Evolutionary conservation across 176 grass and related monocot species (phyloP), one percentile per base, ranked within the genome.

Genomic region (Triticum urartu): DNA sequence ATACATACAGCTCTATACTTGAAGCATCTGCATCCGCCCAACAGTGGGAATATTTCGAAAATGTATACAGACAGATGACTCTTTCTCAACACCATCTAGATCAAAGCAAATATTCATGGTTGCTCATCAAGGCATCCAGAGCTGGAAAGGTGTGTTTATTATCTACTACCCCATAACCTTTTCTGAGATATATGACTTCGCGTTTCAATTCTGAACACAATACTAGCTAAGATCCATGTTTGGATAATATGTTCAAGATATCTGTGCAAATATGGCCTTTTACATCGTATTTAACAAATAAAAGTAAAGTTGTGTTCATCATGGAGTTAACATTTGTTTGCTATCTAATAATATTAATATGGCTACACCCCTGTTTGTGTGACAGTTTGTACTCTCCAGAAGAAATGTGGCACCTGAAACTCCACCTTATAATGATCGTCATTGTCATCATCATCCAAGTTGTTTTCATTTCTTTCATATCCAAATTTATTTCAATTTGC

Each of bases 31-130:
- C 93, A 60, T 92, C 89, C 86, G 86, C 91, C 4, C 88, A 93
- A 71, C 95, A 98, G 86, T 98, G 95, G 95, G 95, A 98, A 72
- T 98, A 95, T 80, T 98, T 98, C 30, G 95, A 98, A 81, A 92
- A 93, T 89, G 91, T 98, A 18, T 98, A 98, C 43, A 95, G 86
- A 89, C 89, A 95, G 81, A 95, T 98, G 95, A 54, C 58, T 73
- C 85, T 98, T 7, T 85, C 84, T 88, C 91, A 86, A 76, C 82
- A 85, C 70, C 78, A 88, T 72, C 75, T 95, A 75, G 91, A 95
- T 87, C 93, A 93, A 89, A 90, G 52, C 13, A 98, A 95, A 88
- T 81, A 92, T 85, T 83, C 83, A 67, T 85, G 91, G 86, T 86
- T 92, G 39, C 69, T 95, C 68, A 60, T 95, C 79, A 85, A 95